Evolutionary conservation across 768 basidiomycete genomes (phyloP).

Genomic region (Leccinum olivaceopallidum): DNA sequence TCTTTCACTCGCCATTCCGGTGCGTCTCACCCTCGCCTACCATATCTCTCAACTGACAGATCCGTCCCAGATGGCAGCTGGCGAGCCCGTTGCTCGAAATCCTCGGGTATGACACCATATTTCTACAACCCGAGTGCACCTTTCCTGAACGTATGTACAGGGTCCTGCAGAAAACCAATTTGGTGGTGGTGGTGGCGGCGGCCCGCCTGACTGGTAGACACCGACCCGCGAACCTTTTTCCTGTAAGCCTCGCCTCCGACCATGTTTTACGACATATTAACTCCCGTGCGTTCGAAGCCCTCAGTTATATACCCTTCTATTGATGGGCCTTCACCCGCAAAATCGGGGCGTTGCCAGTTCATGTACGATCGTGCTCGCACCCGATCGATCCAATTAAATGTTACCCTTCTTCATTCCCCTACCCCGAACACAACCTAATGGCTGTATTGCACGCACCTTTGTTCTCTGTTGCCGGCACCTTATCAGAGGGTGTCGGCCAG

Average conservation of each 20-base stretch:
- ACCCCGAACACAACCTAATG: slow-evolving; percentile 10
- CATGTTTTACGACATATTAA: slow-evolving; percentile 7
- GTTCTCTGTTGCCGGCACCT: slow-evolving; percentile 2
- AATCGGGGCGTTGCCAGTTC: slow-evolving; percentile 9
- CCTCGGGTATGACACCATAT: slow-evolving; percentile 12
- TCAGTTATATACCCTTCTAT: not conserved
- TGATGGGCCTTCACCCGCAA: slow-evolving; percentile 6
- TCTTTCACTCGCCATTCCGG: slow-evolving; percentile 27
- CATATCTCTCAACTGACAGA: not conserved
- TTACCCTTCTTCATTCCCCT: slow-evolving; percentile 2
- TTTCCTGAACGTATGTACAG: slow-evolving; percentile 16
- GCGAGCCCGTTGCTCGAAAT: slow-evolving; percentile 6
- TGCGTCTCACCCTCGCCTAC: slow-evolving; percentile 1
- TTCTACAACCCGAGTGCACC: not conserved
- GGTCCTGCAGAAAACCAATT: slow-evolving; percentile 21
- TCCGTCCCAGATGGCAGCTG: slow-evolving; percentile 13
- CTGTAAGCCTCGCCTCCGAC: slow-evolving; percentile 14
- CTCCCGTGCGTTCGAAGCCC: slow-evolving; percentile 6
- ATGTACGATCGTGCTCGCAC: slow-evolving; percentile 10
- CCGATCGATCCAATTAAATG: slow-evolving; percentile 7
- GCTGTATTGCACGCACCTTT: slow-evolving; percentile 14
- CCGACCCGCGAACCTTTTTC: not conserved
- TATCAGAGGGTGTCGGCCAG: slow-evolving; percentile 2
- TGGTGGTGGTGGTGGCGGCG: slow-evolving; percentile 16
- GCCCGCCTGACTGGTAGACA: slow-evolving; percentile 31